phyloP scores from a whole-genome alignment of 169 alveolate species.

The Sarcocystis neurona region DNA sequence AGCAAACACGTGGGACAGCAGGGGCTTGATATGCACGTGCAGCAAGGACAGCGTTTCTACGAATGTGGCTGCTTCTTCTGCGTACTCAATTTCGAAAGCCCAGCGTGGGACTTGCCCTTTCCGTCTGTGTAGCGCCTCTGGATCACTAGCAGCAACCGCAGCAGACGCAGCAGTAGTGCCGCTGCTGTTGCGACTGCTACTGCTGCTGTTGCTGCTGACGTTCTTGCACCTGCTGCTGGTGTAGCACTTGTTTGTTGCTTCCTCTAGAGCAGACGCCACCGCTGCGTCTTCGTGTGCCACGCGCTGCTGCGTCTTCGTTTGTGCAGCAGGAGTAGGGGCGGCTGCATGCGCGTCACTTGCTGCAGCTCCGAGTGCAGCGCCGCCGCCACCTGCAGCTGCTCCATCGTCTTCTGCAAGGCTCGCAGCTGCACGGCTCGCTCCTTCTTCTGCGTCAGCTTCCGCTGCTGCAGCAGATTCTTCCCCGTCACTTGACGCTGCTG shows the following conservation, averaged over 20 bases:
- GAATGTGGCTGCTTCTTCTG: background rate
- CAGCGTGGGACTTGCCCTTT: background rate
- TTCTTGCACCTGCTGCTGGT: too few species aligned
- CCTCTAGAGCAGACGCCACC: too few species aligned
- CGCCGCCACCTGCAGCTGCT: too few species aligned
- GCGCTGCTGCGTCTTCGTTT: too few species aligned
- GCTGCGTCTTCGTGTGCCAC: too few species aligned
- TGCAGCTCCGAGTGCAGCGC: too few species aligned
- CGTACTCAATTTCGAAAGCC: slow-evolving; percentile 12
- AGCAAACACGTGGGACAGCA: background rate
- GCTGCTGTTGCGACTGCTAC: slow-evolving; percentile 38
- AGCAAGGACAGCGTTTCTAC: slow-evolving; percentile 29
- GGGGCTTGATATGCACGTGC: slow-evolving; percentile 26
- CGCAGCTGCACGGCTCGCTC: too few species aligned
- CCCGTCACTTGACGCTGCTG: background rate
- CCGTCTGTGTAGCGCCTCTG: background rate
- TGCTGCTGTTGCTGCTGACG: slow-evolving; percentile 9
- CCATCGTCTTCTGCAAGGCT: too few species aligned
- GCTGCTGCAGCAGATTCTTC: slow-evolving; percentile 20
- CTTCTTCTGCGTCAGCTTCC: background rate
- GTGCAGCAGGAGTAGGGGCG: too few species aligned
- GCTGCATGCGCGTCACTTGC: too few species aligned
- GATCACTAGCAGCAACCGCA: background rate
- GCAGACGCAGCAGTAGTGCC: background rate
- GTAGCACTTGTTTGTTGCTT: too few species aligned